Evolutionary conservation across 139 green algal species (phyloP).

Genomic region (Tetraselmis chui): DNA sequence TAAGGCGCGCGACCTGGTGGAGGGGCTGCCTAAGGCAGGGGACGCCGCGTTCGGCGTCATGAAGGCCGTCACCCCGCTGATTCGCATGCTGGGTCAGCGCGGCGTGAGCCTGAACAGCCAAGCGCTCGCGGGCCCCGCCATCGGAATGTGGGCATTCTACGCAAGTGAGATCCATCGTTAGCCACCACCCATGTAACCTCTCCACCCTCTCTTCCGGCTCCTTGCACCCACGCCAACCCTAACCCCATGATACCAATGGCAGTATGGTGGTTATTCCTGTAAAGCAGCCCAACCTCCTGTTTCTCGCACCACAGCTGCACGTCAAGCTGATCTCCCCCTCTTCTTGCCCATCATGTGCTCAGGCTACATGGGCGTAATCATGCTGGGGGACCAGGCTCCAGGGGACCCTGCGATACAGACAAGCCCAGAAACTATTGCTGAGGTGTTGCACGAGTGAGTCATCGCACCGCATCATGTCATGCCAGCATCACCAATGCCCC

Average conservation of each 20-base stretch:
- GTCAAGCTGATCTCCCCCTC: too few species aligned
- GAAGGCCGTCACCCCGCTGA: constrained; percentile 28
- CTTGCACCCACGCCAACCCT: background rate
- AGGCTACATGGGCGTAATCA: constrained; percentile 49
- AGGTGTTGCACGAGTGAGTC: constrained; percentile 57
- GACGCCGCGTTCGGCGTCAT: constrained; percentile 42
- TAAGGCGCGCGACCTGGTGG: constrained; percentile 62
- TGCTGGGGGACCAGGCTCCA: constrained; percentile 43
- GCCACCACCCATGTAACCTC: background rate
- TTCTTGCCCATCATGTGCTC: too few species aligned
- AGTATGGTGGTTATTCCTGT: background rate
- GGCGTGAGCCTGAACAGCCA: constrained; percentile 47
- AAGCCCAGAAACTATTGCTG: constrained; percentile 25
- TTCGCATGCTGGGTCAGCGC: constrained; percentile 43
- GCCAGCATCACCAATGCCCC: too few species aligned
- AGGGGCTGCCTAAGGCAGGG: constrained; percentile 65
- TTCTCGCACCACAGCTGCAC: too few species aligned
- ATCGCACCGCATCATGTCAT: too few species aligned
- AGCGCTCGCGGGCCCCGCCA: constrained; percentile 35
- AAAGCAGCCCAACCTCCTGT: background rate
- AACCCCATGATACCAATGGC: background rate
- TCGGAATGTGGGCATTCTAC: constrained; percentile 53
- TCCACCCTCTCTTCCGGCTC: constrained; percentile 1
- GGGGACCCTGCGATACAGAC: constrained; percentile 41
- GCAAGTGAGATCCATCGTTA: constrained; percentile 29